A percentile compares a stretch with the other conserved stretches of the same genome.
Conservation (phyloP, 148 eudicot genomes). For the Cornus kousa region DNA sequence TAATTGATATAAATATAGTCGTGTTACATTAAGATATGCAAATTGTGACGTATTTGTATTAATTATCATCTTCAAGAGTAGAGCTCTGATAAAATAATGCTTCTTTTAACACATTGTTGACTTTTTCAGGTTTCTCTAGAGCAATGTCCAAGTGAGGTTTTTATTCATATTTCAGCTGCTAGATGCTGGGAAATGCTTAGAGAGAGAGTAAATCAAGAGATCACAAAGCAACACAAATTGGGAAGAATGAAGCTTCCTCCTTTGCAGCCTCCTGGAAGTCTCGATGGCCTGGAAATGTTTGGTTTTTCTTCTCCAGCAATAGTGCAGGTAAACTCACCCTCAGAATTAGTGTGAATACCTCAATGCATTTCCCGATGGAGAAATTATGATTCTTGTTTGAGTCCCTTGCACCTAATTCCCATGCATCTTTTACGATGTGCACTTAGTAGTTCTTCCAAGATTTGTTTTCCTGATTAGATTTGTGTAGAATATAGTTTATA, state of each 20-base stretch:
- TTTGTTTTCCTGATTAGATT: neutral
- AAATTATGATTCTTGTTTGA: neutral
- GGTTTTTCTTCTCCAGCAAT: conserved; percentile 88
- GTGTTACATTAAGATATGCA: neutral
- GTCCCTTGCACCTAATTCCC: neutral
- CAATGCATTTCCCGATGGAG: neutral
- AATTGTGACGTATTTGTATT: neutral
- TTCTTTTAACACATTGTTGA: neutral
- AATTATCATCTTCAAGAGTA: neutral
- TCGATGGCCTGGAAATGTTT: conserved; percentile 95
- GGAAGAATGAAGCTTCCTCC: conserved; percentile 75
- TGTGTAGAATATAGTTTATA: too few species aligned
- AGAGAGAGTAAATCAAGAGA: conserved; percentile 84
- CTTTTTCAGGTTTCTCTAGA: conserved; percentile 70
- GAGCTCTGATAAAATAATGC: neutral
- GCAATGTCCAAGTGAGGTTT: conserved; percentile 66
- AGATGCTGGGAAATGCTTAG: conserved; percentile 95
- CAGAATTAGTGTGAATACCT: neutral
- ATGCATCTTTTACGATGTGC: neutral
- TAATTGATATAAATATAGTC: neutral
- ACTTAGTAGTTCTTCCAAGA: neutral
- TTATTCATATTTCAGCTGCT: conserved; percentile 58
- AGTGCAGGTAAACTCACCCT: conserved; percentile 55
- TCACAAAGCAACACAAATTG: conserved; percentile 77
- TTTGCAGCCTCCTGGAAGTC: conserved; percentile 91